Conservation (phyloP, 176 grass and related monocot genomes). For the Bolboschoenus planiculmis region DNA sequence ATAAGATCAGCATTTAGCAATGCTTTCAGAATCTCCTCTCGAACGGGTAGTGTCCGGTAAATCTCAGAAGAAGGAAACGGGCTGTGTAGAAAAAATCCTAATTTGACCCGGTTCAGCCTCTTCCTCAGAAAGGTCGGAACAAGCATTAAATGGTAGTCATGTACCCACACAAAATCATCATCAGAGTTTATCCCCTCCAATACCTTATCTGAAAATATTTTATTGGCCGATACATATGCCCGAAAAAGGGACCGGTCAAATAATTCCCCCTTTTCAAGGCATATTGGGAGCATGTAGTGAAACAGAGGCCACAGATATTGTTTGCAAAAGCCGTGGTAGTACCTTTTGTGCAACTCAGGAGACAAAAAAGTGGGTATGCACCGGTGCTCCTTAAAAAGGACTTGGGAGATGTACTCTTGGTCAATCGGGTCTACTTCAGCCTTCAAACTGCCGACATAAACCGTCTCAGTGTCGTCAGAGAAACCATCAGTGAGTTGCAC, state of each 20-base stretch:
- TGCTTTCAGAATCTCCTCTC: slow-evolving; percentile 83
- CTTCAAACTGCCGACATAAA: slow-evolving; percentile 84
- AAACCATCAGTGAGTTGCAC: slow-evolving; percentile 81
- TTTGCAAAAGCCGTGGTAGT: slow-evolving; percentile 96
- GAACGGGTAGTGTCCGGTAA: slow-evolving; percentile 83
- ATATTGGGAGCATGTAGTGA: slow-evolving; percentile 93
- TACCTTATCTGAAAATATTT: slow-evolving; percentile 82
- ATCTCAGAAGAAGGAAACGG: slow-evolving; percentile 87
- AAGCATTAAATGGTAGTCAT: slow-evolving; percentile 99
- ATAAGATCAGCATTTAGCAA: slow-evolving; percentile 94
- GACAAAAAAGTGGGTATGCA: slow-evolving; percentile 73
- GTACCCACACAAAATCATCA: slow-evolving; percentile 92
- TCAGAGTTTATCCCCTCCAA: slow-evolving; percentile 91
- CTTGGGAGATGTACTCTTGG: slow-evolving; percentile 63
- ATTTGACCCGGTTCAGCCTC: slow-evolving; percentile 60
- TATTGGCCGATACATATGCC: slow-evolving; percentile 86
- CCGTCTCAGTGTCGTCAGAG: slow-evolving; percentile 51
- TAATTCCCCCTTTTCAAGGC: slow-evolving; percentile 81
- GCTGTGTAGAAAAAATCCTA: slow-evolving; percentile 81
- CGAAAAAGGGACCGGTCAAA: slow-evolving; percentile 74
- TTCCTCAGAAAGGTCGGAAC: slow-evolving; percentile 89
- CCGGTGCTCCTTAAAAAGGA: slow-evolving; percentile 47
- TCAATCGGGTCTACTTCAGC: slow-evolving; percentile 57
- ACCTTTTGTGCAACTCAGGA: slow-evolving; percentile 51
- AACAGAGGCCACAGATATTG: slow-evolving; percentile 91